Evolutionary conservation across 2,329 filamentous ascomycete genomes (phyloP).

Genomic region (Cladorrhinum sp.): DNA sequence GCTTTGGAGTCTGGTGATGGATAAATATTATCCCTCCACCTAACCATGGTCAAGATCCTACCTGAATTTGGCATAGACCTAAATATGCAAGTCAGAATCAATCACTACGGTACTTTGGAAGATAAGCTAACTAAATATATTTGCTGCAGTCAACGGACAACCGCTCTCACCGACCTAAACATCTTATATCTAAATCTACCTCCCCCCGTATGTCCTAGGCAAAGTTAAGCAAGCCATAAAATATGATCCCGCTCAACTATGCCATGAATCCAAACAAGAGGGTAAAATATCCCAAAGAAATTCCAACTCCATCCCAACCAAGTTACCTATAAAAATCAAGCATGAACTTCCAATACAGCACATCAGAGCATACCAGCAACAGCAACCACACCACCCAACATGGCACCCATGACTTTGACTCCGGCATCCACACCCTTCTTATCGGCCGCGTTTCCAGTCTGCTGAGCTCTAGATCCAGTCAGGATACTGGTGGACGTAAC

Average conservation of each 20-base stretch:
- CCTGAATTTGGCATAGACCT: too few species aligned
- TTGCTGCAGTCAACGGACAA: neutral
- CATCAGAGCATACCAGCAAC: slow-evolving; percentile 31
- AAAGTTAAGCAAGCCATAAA: neutral
- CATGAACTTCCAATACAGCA: neutral
- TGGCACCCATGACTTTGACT: slow-evolving; percentile 23
- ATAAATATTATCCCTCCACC: too few species aligned
- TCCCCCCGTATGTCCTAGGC: neutral
- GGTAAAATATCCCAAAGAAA: neutral
- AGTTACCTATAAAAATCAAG: neutral
- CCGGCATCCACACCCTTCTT: neutral
- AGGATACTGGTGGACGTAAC: slow-evolving; percentile 33
- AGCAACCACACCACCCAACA: slow-evolving; percentile 31
- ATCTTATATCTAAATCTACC: neutral
- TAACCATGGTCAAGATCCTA: too few species aligned
- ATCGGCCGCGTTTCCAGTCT: slow-evolving; percentile 1
- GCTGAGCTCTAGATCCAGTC: slow-evolving; percentile 4
- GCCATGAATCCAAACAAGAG: neutral
- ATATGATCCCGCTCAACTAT: neutral
- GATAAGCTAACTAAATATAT: neutral
- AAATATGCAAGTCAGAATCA: too few species aligned
- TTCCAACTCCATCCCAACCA: neutral
- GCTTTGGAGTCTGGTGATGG: too few species aligned
- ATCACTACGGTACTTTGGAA: too few species aligned
- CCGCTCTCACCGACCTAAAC: neutral